Percentiles rank a stretch among this genome's conserved stretches.
phyloP scores from a whole-genome alignment of 352 stramenopile genomes.

The Pythium brassicae region DNA sequence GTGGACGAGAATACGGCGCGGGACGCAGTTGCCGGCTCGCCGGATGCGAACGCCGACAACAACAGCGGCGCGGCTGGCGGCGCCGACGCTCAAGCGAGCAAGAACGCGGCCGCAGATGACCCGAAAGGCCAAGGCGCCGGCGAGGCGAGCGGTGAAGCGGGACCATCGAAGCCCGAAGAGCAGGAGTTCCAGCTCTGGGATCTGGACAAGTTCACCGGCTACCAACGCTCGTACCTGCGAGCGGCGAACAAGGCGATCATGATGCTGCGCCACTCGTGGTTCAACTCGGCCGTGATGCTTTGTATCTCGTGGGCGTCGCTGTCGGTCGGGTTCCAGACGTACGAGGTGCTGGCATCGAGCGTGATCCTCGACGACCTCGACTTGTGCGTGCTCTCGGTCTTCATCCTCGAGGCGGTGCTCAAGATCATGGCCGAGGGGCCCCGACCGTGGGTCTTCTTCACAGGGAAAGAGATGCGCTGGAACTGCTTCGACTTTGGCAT shows the following conservation, averaged over 20 bases:
- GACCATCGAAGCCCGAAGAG: constrained; percentile 3
- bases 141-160: neutral
- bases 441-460: constrained; percentile 72
- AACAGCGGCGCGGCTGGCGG: neutral
- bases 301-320: constrained; percentile 79
- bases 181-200: constrained; percentile 32
- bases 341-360: constrained; percentile 38
- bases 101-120: neutral
- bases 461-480: constrained; percentile 67
- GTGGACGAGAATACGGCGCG: constrained; percentile 11
- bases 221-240: constrained; percentile 24
- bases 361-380: constrained; percentile 59
- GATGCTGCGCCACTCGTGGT: constrained; percentile 47
- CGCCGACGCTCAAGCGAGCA: neutral
- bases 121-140: neutral
- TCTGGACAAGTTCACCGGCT: constrained; percentile 30
- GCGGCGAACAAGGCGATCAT: constrained; percentile 35
- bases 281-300: constrained; percentile 68
- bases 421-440: constrained; percentile 81
- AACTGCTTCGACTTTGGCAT: constrained; percentile 86
- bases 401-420: constrained; percentile 68
- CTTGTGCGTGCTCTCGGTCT: constrained; percentile 56
- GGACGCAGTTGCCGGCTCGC: neutral
- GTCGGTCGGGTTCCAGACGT: constrained; percentile 80
- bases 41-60: neutral